Evolutionary conservation across 345 rosid genomes (phyloP).

Genomic region (Citrus unshiu): DNA sequence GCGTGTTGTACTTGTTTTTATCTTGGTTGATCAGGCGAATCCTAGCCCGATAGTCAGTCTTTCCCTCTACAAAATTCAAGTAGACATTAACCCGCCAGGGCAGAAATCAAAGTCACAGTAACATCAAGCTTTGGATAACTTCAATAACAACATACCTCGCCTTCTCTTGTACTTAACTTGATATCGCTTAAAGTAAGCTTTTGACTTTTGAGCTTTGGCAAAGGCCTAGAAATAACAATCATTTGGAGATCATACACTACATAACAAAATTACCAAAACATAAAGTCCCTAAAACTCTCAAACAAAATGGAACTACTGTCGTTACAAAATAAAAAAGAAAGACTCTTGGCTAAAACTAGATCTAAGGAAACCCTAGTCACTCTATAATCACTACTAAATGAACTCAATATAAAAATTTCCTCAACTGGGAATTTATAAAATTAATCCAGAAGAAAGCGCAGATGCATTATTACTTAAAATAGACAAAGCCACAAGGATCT

Average conservation of each 20-base stretch:
- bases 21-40: conserved; percentile 71
- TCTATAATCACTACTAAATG: neutral
- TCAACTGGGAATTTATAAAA: neutral
- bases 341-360: neutral
- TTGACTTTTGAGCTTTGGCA: conserved; percentile 49
- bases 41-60: conserved; percentile 73
- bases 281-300: neutral
- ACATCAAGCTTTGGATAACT: neutral
- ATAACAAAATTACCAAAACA: neutral
- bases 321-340: neutral
- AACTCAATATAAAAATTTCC: neutral
- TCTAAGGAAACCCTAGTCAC: neutral
- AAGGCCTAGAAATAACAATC: conserved; percentile 30
- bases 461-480: neutral
- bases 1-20: conserved; percentile 72
- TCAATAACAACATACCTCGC: conserved; percentile 36
- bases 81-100: neutral
- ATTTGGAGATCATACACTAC: neutral
- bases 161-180: conserved; percentile 77
- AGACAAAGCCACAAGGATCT: neutral
- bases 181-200: conserved; percentile 63
- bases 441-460: neutral
- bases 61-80: conserved; percentile 43
- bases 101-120: neutral
- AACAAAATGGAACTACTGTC: neutral